phyloP scores from a whole-genome alignment of 2,329 filamentous ascomycete species.

The Huntiella savannae region DNA sequence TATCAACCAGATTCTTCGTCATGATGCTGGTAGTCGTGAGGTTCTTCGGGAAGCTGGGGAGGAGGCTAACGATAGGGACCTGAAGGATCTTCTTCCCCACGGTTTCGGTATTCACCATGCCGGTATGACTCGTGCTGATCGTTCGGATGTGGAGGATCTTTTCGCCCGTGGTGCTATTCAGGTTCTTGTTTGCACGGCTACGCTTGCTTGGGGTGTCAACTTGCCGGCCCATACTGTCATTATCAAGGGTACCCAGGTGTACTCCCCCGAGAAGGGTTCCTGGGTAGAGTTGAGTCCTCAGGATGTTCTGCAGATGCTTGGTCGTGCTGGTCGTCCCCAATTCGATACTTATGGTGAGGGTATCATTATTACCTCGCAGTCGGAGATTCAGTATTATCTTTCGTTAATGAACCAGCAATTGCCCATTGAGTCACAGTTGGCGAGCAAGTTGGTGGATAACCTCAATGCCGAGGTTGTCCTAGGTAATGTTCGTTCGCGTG shows the following conservation, averaged over 20 bases:
- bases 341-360: slow-evolving; percentile 96
- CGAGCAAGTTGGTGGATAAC: slow-evolving; percentile 84
- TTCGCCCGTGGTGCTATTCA: slow-evolving; percentile 84
- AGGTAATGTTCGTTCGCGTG: slow-evolving; percentile 74
- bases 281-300: slow-evolving; percentile 97
- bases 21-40: slow-evolving; percentile 78
- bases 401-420: slow-evolving; percentile 93
- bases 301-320: slow-evolving; percentile 96
- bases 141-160: slow-evolving; percentile 84
- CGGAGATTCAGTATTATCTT: slow-evolving; percentile 91
- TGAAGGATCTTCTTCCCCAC: slow-evolving; percentile 89
- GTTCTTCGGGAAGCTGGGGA: slow-evolving; percentile 73
- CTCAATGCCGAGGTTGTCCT: slow-evolving; percentile 91
- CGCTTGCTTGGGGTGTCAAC: slow-evolving; percentile 98
- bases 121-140: slow-evolving; percentile 88
- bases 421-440: slow-evolving; percentile 90
- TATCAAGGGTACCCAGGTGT: slow-evolving; percentile 96
- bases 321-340: slow-evolving; percentile 86
- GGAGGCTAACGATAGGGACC: slow-evolving; percentile 61
- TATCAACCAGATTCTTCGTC: slow-evolving; percentile 84
- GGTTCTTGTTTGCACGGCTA: slow-evolving; percentile 91
- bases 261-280: slow-evolving; percentile 94
- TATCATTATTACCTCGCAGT: slow-evolving; percentile 93
- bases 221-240: slow-evolving; percentile 93
- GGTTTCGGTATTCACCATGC: slow-evolving; percentile 97